A percentile compares a stretch with the other conserved stretches of the same genome.
phyloP scores from a whole-genome alignment of 306 rosid genomes.

The Quercus ilex region DNA sequence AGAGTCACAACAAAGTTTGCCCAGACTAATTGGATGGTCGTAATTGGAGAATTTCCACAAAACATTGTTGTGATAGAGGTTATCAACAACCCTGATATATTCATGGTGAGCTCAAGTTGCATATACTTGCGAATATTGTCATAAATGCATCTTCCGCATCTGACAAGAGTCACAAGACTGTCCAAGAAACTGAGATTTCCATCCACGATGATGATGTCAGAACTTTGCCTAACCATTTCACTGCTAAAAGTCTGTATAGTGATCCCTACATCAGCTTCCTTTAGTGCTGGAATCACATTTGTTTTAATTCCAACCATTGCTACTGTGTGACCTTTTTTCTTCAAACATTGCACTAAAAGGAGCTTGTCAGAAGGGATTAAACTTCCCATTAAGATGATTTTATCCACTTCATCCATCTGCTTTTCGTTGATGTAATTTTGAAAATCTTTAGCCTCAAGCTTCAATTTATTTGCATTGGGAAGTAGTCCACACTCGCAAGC shows the following conservation, averaged over 20 bases:
- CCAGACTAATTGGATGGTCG: slow-evolving; percentile 7
- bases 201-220: not conserved
- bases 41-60: not conserved
- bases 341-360: slow-evolving; percentile 8
- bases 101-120: slow-evolving; percentile 24
- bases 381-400: slow-evolving; percentile 10
- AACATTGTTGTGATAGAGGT: not conserved
- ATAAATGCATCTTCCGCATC: slow-evolving; percentile 14
- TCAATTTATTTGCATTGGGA: not conserved
- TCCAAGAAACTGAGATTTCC: not conserved
- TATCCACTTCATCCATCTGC: slow-evolving; percentile 17
- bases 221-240: not conserved
- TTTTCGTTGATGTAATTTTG: not conserved
- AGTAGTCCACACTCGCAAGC: not conserved
- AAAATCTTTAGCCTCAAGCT: not conserved
- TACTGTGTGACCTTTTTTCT: not conserved
- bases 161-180: not conserved
- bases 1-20: not conserved
- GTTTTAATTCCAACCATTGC: slow-evolving; percentile 15
- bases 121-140: slow-evolving; percentile 23
- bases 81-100: slow-evolving; percentile 7
- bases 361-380: slow-evolving; percentile 3
- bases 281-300: slow-evolving; percentile 8
- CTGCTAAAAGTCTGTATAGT: slow-evolving; percentile 6
- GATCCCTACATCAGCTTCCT: slow-evolving; percentile 25